A percentile compares a stretch with the other conserved stretches of the same genome.
phyloP scores from a whole-genome alignment of 1,284 basidiomycete genomes.

The Leccinum discolor region DNA sequence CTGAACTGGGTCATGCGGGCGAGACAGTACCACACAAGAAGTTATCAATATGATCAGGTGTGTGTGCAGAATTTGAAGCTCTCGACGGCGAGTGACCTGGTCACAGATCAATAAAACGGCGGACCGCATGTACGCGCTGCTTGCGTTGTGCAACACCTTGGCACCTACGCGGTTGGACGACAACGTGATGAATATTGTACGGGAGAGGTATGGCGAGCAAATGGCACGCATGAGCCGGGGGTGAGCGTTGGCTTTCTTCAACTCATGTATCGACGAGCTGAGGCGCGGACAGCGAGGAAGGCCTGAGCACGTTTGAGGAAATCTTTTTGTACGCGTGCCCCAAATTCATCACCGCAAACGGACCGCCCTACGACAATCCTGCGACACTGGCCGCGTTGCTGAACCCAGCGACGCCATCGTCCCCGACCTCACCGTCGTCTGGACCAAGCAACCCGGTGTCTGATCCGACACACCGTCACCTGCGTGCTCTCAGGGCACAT shows the following conservation, averaged over 20 bases:
- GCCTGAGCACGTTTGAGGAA: constrained; percentile 87
- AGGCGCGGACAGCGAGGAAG: constrained; percentile 56
- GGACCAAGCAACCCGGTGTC: constrained; percentile 26
- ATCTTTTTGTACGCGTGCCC: constrained; percentile 95
- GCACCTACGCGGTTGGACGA: constrained; percentile 92
- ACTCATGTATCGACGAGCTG: neutral
- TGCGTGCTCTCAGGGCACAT: constrained; percentile 52
- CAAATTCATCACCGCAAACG: constrained; percentile 94
- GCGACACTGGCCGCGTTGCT: constrained; percentile 60
- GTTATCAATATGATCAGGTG: constrained; percentile 96
- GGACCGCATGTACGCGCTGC: constrained; percentile 96
- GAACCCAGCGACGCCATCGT: constrained; percentile 38
- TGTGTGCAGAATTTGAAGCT: constrained; percentile 12
- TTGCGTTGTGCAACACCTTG: constrained; percentile 91
- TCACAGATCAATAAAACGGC: constrained; percentile 92
- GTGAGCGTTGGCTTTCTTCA: constrained; percentile 39
- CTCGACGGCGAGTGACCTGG: neutral
- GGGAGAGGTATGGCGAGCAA: constrained; percentile 93
- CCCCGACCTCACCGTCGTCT: constrained; percentile 24
- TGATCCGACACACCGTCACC: constrained; percentile 86
- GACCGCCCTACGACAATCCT: constrained; percentile 90
- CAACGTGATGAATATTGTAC: constrained; percentile 90
- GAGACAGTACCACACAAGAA: constrained; percentile 94
- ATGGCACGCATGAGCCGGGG: constrained; percentile 84
- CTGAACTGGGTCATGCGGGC: constrained; percentile 93